A percentile compares a stretch with the other conserved stretches of the same genome.
Conservation (phyloP, 2,329 filamentous ascomycete genomes). For the Fusarium brevicatenulatum region DNA sequence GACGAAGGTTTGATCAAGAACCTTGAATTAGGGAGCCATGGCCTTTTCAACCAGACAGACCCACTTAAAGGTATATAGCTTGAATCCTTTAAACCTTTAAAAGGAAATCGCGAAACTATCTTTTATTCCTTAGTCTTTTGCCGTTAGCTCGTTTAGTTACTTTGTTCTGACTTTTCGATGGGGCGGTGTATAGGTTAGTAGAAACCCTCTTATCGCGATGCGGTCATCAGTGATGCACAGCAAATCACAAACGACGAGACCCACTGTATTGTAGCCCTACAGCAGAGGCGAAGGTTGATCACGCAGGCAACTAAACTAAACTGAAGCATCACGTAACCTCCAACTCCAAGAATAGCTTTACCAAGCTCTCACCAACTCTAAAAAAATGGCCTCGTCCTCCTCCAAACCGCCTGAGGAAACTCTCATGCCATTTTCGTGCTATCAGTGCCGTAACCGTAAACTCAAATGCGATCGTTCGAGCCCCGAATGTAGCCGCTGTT, state of each 20-base stretch:
- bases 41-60: too few species aligned
- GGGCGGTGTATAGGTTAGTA: background rate
- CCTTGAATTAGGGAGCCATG: too few species aligned
- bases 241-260: background rate
- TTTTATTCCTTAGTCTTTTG: accelerated
- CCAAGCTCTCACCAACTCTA: background rate
- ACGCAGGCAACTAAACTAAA: background rate
- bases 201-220: background rate
- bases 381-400: conserved; percentile 25
- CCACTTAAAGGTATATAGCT: too few species aligned
- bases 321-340: background rate
- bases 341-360: background rate
- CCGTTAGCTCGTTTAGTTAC: too few species aligned
- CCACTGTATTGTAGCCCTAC: background rate
- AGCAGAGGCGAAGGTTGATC: background rate
- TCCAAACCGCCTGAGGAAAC: background rate
- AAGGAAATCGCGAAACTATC: too few species aligned
- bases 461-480: conserved; percentile 45
- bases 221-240: background rate
- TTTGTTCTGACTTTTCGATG: accelerated
- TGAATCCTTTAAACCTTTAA: too few species aligned
- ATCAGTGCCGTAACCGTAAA: conserved; percentile 44
- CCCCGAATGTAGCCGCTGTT: conserved; percentile 43
- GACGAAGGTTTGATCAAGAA: too few species aligned
- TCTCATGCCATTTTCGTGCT: conserved; percentile 42